Evolutionary conservation across 176 grass and related monocot species (phyloP), one percentile per base, ranked within the genome.

Genomic region (Musa itinerans): DNA sequence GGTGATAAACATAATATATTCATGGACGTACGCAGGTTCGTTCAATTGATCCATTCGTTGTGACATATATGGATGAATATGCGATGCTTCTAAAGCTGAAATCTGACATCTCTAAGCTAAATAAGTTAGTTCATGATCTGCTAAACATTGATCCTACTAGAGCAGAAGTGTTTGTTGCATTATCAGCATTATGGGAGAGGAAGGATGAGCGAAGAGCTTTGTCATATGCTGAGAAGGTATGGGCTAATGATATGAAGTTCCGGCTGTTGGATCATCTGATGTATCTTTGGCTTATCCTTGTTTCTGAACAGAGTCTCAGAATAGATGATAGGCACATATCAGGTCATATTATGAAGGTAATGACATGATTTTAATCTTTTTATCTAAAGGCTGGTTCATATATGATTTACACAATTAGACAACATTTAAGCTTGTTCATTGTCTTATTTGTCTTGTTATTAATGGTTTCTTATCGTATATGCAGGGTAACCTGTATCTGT

Each of bases 321-420:
- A 86, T 91, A 74, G 86, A 93, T 90, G 94, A 98, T 83, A 98
- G 94, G 61, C 86, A 93, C 76, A 92, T 98, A 90, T 82, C 90
- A 1, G 94, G 90, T 54, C 88, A 98, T 79, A 98, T 98, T 76
- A 93, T 98, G 94, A 98, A 98, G 94, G 94, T 93, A 89, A 87
- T 81, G 50, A 74, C 62, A 61, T 49, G 10, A 65, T 50, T 48
- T 14, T 11, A 17, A n/a, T 70, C 1, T 34, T 70, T 70, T 43
- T 50, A 20, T 52, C 68, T 11, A 17, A 52, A 51, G 48, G 19
- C 6, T 49, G 2, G 6, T 69, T 69, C 14, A 49, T 17, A 0
- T 22, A 70, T 50, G 48, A 50, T 64, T 77, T 24, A 34, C 25
- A 50, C 24, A 20, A 23, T 27, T 65, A 23, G 34, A 34, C 49